Evolutionary conservation across 768 basidiomycete species (phyloP).

Genomic region (Lactarius psammicola): DNA sequence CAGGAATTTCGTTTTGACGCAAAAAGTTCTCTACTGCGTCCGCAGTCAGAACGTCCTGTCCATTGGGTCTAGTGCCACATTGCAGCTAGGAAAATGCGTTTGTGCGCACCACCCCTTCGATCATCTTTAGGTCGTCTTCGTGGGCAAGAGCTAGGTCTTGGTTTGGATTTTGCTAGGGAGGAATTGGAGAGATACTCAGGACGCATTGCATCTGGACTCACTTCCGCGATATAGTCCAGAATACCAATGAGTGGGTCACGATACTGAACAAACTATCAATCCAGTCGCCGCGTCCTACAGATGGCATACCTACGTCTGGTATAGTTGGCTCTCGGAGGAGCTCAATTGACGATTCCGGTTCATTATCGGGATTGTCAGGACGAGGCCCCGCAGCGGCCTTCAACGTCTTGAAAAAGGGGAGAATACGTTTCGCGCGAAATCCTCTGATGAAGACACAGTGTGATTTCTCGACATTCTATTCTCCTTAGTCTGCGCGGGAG

Average conservation of each 20-base stretch:
- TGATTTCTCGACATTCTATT: background rate
- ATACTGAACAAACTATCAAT: slow-evolving; percentile 7
- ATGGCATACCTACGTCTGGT: slow-evolving; percentile 10
- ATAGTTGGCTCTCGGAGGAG: slow-evolving; percentile 16
- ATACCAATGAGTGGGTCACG: slow-evolving; percentile 25
- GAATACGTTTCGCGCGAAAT: slow-evolving; percentile 23
- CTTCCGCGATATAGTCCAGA: slow-evolving; percentile 20
- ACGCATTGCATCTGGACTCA: background rate
- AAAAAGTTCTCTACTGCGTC: slow-evolving; percentile 24
- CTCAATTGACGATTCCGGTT: slow-evolving; percentile 17
- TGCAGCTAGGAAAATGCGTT: background rate
- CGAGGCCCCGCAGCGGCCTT: slow-evolving; percentile 10
- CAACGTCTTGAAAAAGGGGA: slow-evolving; percentile 14
- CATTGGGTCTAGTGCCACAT: background rate
- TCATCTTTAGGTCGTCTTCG: slow-evolving; percentile 20
- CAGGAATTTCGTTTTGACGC: slow-evolving; percentile 18
- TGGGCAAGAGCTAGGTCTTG: slow-evolving; percentile 26
- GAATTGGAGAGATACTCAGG: background rate
- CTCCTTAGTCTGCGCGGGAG: background rate
- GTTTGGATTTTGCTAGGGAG: slow-evolving; percentile 11
- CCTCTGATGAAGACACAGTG: slow-evolving; percentile 28
- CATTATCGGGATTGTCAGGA: slow-evolving; percentile 16
- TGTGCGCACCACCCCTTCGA: slow-evolving; percentile 22
- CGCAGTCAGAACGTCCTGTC: slow-evolving; percentile 22
- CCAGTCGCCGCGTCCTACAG: too few relatives aligned